Percentiles rank a stretch among this genome's conserved stretches.
Conservation (phyloP, 192 early-diverging fungal genomes). For the Umbelopsis isabellina region DNA sequence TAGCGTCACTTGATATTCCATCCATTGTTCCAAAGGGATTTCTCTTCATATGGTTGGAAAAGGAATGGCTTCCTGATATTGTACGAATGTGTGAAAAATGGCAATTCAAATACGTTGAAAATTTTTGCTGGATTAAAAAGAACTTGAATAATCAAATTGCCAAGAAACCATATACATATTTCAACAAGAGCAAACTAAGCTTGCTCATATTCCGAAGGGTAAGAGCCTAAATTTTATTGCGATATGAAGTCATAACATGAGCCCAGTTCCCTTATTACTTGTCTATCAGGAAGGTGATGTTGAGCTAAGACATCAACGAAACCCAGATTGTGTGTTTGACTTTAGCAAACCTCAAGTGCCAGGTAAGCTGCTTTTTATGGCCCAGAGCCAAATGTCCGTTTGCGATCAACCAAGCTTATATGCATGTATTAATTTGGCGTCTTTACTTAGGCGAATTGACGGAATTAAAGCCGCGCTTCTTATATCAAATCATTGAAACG, state of each 20-base stretch:
- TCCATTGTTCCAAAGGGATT: slow-evolving; percentile 79
- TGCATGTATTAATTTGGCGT: background rate
- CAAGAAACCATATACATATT: slow-evolving; percentile 68
- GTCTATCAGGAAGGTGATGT: slow-evolving; percentile 72
- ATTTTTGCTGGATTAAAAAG: slow-evolving; percentile 95
- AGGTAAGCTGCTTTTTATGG: slow-evolving; percentile 15
- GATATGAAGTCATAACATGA: slow-evolving; percentile 13
- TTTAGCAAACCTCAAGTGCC: slow-evolving; percentile 77
- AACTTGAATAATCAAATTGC: slow-evolving; percentile 82
- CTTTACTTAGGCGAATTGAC: slow-evolving; percentile 49
- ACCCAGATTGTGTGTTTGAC: slow-evolving; percentile 94
- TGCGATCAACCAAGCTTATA: background rate
- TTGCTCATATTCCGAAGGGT: slow-evolving; percentile 85
- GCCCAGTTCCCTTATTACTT: background rate
- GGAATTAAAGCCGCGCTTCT: slow-evolving; percentile 81
- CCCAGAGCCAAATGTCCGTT: background rate
- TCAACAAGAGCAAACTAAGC: slow-evolving; percentile 86
- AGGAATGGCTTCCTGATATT: slow-evolving; percentile 86
- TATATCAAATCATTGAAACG: slow-evolving; percentile 90
- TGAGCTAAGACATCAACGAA: slow-evolving; percentile 91
- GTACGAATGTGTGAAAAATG: slow-evolving; percentile 73
- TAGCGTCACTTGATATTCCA: slow-evolving; percentile 57
- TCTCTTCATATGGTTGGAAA: slow-evolving; percentile 94
- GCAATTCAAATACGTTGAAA: slow-evolving; percentile 94
- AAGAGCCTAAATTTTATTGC: background rate